Conservation (phyloP, 2,329 filamentous ascomycete genomes). For the Westerdykella sp. region DNA sequence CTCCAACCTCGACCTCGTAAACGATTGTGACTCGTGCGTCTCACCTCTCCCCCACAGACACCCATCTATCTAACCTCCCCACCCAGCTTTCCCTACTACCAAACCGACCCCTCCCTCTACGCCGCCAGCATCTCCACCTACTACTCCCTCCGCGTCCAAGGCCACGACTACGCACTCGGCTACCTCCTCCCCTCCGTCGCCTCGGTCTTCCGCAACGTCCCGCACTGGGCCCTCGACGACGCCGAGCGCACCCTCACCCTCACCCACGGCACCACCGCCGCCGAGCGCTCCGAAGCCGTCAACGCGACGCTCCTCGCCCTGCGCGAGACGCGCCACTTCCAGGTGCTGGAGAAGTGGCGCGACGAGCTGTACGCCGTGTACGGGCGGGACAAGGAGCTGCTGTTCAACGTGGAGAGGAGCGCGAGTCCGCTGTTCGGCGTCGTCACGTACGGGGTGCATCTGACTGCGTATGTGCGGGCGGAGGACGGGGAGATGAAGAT, state of each 20-base stretch:
- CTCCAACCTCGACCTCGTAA: slow-evolving; percentile 50
- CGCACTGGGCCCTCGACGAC: slow-evolving; percentile 57
- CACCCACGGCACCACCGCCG: slow-evolving; percentile 53
- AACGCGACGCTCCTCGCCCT: slow-evolving; percentile 59
- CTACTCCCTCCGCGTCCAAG: slow-evolving; percentile 61
- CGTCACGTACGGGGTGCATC: slow-evolving; percentile 41
- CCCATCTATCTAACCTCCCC: slow-evolving; percentile 1
- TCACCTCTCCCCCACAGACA: neutral
- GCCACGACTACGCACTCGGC: slow-evolving; percentile 55
- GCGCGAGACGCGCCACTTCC: slow-evolving; percentile 64
- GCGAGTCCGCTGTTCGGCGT: slow-evolving; percentile 41
- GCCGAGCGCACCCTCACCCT: slow-evolving; percentile 57
- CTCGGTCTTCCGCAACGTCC: slow-evolving; percentile 49
- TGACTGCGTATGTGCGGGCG: slow-evolving; percentile 34
- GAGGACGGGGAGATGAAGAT: slow-evolving; percentile 58
- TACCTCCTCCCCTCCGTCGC: slow-evolving; percentile 58
- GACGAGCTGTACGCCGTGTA: slow-evolving; percentile 41
- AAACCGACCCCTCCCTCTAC: slow-evolving; percentile 53
- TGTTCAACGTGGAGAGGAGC: slow-evolving; percentile 40
- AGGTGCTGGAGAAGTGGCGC: slow-evolving; percentile 53
- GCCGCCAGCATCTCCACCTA: slow-evolving; percentile 49
- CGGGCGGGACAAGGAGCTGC: slow-evolving; percentile 31
- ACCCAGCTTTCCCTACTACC: slow-evolving; percentile 69
- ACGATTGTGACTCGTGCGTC: slow-evolving; percentile 50
- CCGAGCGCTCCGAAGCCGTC: slow-evolving; percentile 55